Evolutionary conservation across 2,329 filamentous ascomycete genomes (phyloP).

Genomic region (Dothidotthia symphoricarpi): DNA sequence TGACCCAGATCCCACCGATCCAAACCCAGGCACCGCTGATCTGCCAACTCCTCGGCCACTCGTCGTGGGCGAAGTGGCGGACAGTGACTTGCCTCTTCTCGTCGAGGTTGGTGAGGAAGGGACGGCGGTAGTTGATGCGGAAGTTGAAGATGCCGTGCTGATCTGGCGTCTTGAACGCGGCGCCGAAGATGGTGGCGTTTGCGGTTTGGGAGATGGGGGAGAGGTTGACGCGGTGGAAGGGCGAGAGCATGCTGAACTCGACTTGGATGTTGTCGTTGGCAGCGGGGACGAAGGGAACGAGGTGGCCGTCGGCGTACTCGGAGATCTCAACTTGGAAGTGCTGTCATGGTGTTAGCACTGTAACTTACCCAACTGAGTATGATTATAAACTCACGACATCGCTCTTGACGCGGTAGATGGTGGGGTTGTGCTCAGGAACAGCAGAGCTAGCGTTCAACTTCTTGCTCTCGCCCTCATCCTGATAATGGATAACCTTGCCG

Average conservation of each 20-base stretch:
- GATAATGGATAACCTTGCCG: constrained; percentile 76
- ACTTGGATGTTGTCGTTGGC: constrained; percentile 76
- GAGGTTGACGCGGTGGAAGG: constrained; percentile 86
- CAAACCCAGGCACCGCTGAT: constrained; percentile 94
- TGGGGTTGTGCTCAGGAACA: constrained; percentile 65
- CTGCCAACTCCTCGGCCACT: constrained; percentile 86
- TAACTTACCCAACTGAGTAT: not conserved
- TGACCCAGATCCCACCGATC: constrained; percentile 83
- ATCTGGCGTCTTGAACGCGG: constrained; percentile 80
- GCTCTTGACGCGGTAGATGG: constrained; percentile 93
- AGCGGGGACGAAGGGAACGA: constrained; percentile 70
- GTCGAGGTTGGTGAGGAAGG: constrained; percentile 83
- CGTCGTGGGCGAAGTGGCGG: constrained; percentile 93
- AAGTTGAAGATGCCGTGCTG: constrained; percentile 99
- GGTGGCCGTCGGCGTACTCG: constrained; percentile 75
- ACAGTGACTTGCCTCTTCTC: constrained; percentile 95
- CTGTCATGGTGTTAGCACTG: constrained; percentile 47
- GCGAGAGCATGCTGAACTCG: constrained; percentile 97
- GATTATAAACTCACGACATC: constrained; percentile 71
- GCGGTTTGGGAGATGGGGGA: constrained; percentile 55
- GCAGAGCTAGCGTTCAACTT: constrained; percentile 39
- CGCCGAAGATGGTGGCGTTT: constrained; percentile 70
- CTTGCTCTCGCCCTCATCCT: constrained; percentile 55
- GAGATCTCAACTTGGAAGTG: constrained; percentile 85
- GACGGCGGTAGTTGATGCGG: constrained; percentile 93